A percentile compares a stretch with the other conserved stretches of the same genome.
phyloP scores from a whole-genome alignment of 106 monocot species.

The Iris macrosiphon region DNA sequence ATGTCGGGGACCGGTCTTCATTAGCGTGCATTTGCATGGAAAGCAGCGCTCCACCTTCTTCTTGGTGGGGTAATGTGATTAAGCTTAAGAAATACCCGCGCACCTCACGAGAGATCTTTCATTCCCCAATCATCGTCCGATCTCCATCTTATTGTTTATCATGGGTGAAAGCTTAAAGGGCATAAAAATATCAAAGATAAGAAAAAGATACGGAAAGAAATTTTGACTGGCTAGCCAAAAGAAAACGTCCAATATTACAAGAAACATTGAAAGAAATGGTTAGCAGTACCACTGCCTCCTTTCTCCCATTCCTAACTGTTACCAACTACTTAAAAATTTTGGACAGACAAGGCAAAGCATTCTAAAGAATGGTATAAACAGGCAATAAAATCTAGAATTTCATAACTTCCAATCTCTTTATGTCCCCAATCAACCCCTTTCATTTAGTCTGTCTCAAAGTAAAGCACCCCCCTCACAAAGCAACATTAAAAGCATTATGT shows the following conservation, averaged over 20 bases:
- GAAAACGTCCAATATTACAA: too few relatives aligned
- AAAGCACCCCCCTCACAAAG: slow-evolving; percentile 25
- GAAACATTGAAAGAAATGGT: slow-evolving; percentile 1
- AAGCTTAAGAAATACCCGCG: not conserved
- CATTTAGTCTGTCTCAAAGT: slow-evolving; percentile 10
- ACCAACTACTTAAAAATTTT: not conserved
- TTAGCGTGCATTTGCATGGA: slow-evolving; percentile 49
- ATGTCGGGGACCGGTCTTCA: slow-evolving; percentile 23
- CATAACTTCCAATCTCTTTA: slow-evolving; percentile 10
- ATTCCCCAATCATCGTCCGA: slow-evolving; percentile 35
- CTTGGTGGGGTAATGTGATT: not conserved
- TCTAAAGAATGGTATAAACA: not conserved
- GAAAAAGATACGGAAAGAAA: too few relatives aligned
- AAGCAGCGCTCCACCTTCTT: slow-evolving; percentile 43
- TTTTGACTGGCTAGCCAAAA: too few relatives aligned
- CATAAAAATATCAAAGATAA: too few relatives aligned
- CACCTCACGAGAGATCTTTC: slow-evolving; percentile 44
- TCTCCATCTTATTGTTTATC: not conserved
- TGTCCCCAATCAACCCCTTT: slow-evolving; percentile 19
- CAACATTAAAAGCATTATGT: slow-evolving; percentile 47
- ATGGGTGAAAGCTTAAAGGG: too few relatives aligned
- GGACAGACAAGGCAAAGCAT: not conserved
- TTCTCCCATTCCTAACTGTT: slow-evolving; percentile 5
- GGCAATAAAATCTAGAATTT: not conserved
- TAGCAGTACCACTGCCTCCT: too few relatives aligned